Percentiles rank a stretch among this genome's conserved stretches.
Conservation (phyloP, 2,329 filamentous ascomycete genomes). For the Diplodia sapinea region DNA sequence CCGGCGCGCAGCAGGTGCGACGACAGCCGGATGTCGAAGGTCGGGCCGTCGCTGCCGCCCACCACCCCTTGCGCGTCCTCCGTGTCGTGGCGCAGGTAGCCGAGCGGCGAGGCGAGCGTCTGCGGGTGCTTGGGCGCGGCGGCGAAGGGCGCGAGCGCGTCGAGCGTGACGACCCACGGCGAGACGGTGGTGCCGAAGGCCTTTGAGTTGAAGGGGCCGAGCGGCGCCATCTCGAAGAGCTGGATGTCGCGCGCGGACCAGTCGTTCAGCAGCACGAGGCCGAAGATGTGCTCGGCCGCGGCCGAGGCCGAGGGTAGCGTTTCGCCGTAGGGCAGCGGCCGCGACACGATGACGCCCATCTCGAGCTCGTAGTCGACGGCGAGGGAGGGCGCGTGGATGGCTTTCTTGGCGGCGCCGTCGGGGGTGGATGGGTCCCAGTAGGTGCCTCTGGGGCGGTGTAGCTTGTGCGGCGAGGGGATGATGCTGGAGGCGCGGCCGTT, state of each 20-base stretch:
- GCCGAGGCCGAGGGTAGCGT: constrained; percentile 50
- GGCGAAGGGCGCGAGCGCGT: constrained; percentile 57
- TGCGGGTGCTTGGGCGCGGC: constrained; percentile 34
- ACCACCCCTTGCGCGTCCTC: constrained; percentile 23
- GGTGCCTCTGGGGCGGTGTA: constrained; percentile 38
- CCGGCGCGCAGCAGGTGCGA: constrained; percentile 38
- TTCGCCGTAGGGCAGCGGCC: constrained; percentile 48
- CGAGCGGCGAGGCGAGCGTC: constrained; percentile 32
- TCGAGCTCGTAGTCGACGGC: constrained; percentile 59
- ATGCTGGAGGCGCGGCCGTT: constrained; percentile 62
- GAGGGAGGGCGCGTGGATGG: constrained; percentile 53
- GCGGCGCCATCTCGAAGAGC: constrained; percentile 64
- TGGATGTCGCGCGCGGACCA: constrained; percentile 70
- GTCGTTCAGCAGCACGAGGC: constrained; percentile 67
- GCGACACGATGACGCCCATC: constrained; percentile 54
- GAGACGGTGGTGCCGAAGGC: constrained; percentile 65
- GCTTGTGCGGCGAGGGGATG: constrained; percentile 54
- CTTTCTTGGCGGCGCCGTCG: constrained; percentile 56
- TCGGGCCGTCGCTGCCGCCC: constrained; percentile 12
- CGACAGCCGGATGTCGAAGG: constrained; percentile 40
- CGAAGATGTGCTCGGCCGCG: constrained; percentile 63
- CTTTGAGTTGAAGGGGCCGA: constrained; percentile 68
- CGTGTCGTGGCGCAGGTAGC: constrained; percentile 39
- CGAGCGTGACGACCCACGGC: constrained; percentile 66
- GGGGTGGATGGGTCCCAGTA: constrained; percentile 26